phyloP scores from a whole-genome alignment of 2,329 filamentous ascomycete species.

The Parascedosporium putredinis region DNA sequence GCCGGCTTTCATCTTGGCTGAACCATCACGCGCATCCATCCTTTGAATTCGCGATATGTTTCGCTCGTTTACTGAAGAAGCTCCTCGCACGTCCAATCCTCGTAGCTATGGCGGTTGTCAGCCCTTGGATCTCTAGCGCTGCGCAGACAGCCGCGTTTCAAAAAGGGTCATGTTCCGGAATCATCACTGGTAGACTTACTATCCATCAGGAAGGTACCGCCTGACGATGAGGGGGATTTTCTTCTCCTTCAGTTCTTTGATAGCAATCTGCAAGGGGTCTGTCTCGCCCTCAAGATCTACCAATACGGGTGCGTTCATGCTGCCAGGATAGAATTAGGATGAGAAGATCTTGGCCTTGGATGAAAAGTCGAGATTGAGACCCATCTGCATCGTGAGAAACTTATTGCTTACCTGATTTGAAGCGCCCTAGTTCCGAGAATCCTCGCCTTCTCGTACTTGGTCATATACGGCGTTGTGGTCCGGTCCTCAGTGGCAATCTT shows the following conservation, averaged over 20 bases:
- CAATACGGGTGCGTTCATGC: conserved; percentile 94
- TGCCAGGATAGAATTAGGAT: no score
- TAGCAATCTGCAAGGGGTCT: conserved; percentile 91
- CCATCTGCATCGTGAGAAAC: no score
- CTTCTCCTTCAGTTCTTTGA: conserved; percentile 96
- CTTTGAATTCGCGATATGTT: no score
- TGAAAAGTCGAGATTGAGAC: no score
- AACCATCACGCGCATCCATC: no score
- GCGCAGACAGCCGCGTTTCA: not conserved
- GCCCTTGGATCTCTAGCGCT: conserved; percentile 7
- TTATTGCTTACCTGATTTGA: conserved; percentile 92
- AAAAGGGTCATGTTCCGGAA: no score
- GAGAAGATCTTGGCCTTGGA: conserved; percentile 4
- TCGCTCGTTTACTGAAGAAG: conserved; percentile 49
- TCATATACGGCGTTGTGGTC: conserved; percentile 96
- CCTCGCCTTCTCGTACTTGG: conserved; percentile 93
- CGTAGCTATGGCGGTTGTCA: conserved; percentile 54
- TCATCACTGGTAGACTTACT: conserved; percentile 46
- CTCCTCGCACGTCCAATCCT: conserved; percentile 99
- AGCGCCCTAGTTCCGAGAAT: conserved; percentile 87
- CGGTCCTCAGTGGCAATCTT: conserved; percentile 83
- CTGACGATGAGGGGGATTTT: conserved; percentile 95
- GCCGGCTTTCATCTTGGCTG: no score
- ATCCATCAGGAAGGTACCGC: conserved; percentile 93
- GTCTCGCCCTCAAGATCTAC: conserved; percentile 97